A percentile compares a stretch with the other conserved stretches of the same genome.
phyloP scores from a whole-genome alignment of 352 stramenopile genomes.

The Globisporangium abappressorium region DNA sequence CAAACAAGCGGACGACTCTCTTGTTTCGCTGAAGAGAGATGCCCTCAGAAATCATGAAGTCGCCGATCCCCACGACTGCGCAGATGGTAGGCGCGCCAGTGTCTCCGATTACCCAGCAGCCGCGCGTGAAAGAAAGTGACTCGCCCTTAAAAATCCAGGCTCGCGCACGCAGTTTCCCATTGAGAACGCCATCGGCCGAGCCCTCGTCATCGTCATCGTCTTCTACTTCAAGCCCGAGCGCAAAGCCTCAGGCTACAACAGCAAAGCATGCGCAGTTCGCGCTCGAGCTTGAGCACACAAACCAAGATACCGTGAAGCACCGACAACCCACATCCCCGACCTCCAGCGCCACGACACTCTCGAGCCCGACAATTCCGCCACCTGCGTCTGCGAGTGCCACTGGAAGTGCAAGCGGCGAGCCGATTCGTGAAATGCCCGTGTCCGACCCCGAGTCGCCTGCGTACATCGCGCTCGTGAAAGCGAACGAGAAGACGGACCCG shows the following conservation, averaged over 20 bases:
- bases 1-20: background rate
- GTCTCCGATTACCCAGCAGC: background rate
- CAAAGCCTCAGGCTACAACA: background rate
- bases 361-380: conserved; percentile 2
- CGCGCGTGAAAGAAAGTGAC: conserved; percentile 10
- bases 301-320: conserved; percentile 15
- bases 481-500: conserved; percentile 43
- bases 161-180: conserved; percentile 16
- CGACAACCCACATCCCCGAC: conserved; percentile 9
- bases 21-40: background rate
- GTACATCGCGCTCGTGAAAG: conserved; percentile 37
- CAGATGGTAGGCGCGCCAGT: background rate
- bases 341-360: conserved; percentile 5
- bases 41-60: background rate
- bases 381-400: background rate
- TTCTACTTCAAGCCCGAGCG: background rate
- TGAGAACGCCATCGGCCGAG: background rate
- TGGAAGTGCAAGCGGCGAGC: background rate
- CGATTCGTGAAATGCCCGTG: conserved; percentile 24
- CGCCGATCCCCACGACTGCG: background rate
- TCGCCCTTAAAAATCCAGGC: conserved; percentile 15
- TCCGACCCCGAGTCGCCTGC: conserved; percentile 38
- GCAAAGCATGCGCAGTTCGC: conserved; percentile 14
- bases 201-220: background rate
- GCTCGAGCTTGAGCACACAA: conserved; percentile 19